Evolutionary conservation across 192 early-diverging fungal species (phyloP).

Genomic region (Coemansia aciculifera): DNA sequence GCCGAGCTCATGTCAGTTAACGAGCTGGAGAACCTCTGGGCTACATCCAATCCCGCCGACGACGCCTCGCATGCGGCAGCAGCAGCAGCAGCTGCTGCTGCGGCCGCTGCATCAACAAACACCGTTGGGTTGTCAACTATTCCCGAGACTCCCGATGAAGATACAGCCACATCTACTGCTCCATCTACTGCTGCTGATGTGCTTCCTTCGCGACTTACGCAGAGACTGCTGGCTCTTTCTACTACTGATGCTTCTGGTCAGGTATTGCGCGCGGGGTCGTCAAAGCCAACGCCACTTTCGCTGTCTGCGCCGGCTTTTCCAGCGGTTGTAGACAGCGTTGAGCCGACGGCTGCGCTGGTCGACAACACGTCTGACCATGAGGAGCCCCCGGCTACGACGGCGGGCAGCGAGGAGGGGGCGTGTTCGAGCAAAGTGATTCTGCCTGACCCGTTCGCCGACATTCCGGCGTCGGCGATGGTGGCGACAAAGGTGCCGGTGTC

Average conservation of each 20-base stretch:
- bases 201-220: conserved; percentile 36
- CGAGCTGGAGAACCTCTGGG: conserved; percentile 62
- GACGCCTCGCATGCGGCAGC: neutral
- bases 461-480: conserved; percentile 48
- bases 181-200: conserved; percentile 1
- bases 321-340: conserved; percentile 33
- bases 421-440: conserved; percentile 33
- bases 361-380: conserved; percentile 42
- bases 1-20: conserved; percentile 65
- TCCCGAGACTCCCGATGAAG: conserved; percentile 27
- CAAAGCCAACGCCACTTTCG: neutral
- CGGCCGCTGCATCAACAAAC: conserved; percentile 9
- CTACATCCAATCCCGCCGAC: conserved; percentile 31
- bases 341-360: conserved; percentile 34
- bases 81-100: neutral
- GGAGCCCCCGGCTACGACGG: conserved; percentile 1
- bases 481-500: conserved; percentile 45
- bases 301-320: neutral
- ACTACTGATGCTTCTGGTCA: neutral
- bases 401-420: neutral
- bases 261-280: neutral
- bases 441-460: conserved; percentile 50
- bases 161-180: neutral
- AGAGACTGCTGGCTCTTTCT: conserved; percentile 41
- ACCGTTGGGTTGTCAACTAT: conserved; percentile 18